Evolutionary conservation across 2,329 filamentous ascomycete genomes (phyloP).

Genomic region (Emmonsia crescens): DNA sequence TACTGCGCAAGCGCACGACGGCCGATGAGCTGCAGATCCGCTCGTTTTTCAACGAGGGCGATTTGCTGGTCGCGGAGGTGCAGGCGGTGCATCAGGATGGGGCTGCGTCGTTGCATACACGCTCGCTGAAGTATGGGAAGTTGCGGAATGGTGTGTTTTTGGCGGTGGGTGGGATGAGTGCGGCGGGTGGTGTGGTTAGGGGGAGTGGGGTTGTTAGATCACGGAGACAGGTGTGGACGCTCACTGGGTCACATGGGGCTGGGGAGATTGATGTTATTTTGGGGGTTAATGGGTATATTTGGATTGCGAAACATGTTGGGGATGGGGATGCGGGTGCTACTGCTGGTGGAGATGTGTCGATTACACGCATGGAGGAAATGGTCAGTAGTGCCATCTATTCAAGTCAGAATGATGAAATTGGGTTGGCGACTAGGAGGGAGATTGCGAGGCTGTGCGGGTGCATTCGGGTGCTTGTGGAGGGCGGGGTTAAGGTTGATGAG

Average conservation of each 20-base stretch:
- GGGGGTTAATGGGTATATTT: constrained; percentile 94
- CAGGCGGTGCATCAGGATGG: constrained; percentile 82
- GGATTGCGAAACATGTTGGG: constrained; percentile 77
- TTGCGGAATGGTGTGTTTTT: constrained; percentile 87
- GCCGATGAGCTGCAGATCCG: constrained; percentile 96
- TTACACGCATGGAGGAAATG: constrained; percentile 80
- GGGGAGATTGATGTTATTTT: constrained; percentile 70
- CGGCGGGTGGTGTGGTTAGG: constrained; percentile 60
- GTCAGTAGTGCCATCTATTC: constrained; percentile 82
- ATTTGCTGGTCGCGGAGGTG: constrained; percentile 88
- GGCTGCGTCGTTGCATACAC: constrained; percentile 76
- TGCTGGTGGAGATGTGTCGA: constrained; percentile 44
- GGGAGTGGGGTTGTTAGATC: constrained; percentile 67
- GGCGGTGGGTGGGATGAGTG: constrained; percentile 67
- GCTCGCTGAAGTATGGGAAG: constrained; percentile 88
- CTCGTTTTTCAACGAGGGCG: constrained; percentile 92
- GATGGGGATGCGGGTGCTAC: constrained; percentile 37
- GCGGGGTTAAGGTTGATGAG: constrained; percentile 77
- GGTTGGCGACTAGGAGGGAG: constrained; percentile 66
- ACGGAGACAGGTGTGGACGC: constrained; percentile 77
- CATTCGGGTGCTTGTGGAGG: constrained; percentile 70
- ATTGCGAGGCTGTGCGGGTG: constrained; percentile 76
- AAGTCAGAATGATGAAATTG: constrained; percentile 83
- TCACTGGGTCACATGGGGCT: constrained; percentile 39
- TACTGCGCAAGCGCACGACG: constrained; percentile 79